Evolutionary conservation across 768 basidiomycete genomes (phyloP).

Genomic region (Pholiota microspora): DNA sequence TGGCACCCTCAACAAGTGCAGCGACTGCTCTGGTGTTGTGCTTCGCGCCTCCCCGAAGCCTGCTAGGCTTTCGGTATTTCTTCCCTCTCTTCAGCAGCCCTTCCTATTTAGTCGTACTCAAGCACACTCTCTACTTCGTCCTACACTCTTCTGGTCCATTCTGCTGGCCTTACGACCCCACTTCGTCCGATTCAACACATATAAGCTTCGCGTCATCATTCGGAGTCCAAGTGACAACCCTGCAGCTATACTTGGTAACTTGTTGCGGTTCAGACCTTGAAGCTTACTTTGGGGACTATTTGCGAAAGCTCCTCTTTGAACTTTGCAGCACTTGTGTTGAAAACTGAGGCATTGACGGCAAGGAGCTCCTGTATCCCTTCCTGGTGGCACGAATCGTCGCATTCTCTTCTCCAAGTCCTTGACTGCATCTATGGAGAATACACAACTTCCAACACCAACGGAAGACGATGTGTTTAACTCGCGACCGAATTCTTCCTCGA

Average conservation of each 20-base stretch:
- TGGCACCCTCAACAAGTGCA: neutral
- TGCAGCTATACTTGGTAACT: neutral
- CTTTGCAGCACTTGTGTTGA: neutral
- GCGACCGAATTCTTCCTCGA: constrained; percentile 12
- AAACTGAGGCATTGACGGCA: too few relatives aligned
- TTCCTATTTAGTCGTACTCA: neutral
- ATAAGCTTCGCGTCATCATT: neutral
- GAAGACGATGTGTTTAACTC: constrained; percentile 27
- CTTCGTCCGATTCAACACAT: neutral
- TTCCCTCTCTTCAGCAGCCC: neutral
- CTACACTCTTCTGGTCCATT: neutral
- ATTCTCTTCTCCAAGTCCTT: neutral
- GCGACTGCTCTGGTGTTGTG: neutral
- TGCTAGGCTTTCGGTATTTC: constrained; percentile 1
- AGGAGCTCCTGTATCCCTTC: neutral
- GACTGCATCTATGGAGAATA: constrained; percentile 19
- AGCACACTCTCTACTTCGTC: neutral
- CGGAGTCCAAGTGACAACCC: neutral
- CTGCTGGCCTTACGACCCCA: neutral
- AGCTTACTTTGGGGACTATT: neutral
- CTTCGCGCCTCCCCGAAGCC: constrained; percentile 1
- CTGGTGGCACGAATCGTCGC: neutral
- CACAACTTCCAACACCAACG: constrained; percentile 12
- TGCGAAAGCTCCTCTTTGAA: neutral
- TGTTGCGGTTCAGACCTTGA: neutral